phyloP scores from a whole-genome alignment of 176 grass and related monocot genomes.

The Triticum urartu region DNA sequence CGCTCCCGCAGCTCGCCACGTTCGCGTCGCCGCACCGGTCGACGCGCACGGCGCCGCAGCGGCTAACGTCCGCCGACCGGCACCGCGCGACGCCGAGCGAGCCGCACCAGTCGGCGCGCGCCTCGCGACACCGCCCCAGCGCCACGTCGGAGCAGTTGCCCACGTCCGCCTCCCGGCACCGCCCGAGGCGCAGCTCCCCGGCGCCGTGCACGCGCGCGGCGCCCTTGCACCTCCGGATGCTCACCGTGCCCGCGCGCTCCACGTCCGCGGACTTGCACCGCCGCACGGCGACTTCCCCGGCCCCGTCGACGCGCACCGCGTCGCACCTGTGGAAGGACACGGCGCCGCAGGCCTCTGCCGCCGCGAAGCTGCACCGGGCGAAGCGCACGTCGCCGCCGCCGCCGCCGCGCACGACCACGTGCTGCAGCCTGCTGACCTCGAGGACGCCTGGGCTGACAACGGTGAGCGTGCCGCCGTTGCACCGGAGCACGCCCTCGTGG shows the following conservation, averaged over 20 bases:
- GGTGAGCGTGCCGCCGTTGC: slow-evolving; percentile 38
- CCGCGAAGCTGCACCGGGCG: slow-evolving; percentile 43
- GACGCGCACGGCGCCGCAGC: slow-evolving; percentile 36
- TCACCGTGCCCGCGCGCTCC: slow-evolving; percentile 41
- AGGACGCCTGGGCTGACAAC: slow-evolving; percentile 45
- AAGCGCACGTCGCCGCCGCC: slow-evolving; percentile 33
- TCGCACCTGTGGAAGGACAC: slow-evolving; percentile 42
- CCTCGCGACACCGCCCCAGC: slow-evolving; percentile 35
- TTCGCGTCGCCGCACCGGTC: background rate
- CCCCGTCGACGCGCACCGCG: slow-evolving; percentile 43
- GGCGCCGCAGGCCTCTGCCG: slow-evolving; percentile 40
- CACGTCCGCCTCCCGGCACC: slow-evolving; percentile 48
- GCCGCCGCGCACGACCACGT: slow-evolving; percentile 35
- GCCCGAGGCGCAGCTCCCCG: slow-evolving; percentile 40
- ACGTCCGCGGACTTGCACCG: slow-evolving; percentile 49
- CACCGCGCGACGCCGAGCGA: slow-evolving; percentile 41
- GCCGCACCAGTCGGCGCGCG: slow-evolving; percentile 58
- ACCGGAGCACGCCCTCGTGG: slow-evolving; percentile 50
- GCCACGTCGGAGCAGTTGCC: slow-evolving; percentile 42
- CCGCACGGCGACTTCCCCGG: slow-evolving; percentile 31
- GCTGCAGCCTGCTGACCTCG: background rate
- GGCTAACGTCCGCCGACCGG: slow-evolving; percentile 47
- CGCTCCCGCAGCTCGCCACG: slow-evolving; percentile 21
- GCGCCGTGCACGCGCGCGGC: slow-evolving; percentile 44
- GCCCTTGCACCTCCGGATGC: slow-evolving; percentile 42